Evolutionary conservation across 495 filamentous ascomycete species (phyloP).

Genomic region (Aspergillus avenaceus): DNA sequence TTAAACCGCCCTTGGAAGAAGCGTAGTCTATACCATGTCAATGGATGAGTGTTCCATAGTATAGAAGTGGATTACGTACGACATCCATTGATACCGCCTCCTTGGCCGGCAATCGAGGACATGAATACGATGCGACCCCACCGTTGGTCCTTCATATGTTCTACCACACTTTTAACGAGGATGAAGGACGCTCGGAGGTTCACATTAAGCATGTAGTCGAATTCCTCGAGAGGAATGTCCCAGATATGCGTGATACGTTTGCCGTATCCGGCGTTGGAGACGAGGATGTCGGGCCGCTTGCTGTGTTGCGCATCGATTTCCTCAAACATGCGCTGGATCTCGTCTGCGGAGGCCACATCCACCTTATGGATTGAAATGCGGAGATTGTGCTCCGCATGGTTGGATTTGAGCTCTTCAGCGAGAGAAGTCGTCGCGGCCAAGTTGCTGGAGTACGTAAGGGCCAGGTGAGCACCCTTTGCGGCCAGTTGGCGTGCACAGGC

Average conservation of each 20-base stretch:
- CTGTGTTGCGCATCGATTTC: constrained; percentile 50
- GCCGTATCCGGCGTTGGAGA: constrained; percentile 56
- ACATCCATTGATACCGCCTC: constrained; percentile 64
- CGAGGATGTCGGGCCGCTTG: constrained; percentile 56
- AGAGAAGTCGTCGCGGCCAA: constrained; percentile 41
- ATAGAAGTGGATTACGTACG: constrained; percentile 30
- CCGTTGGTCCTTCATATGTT: constrained; percentile 55
- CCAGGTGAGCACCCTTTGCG: constrained; percentile 49
- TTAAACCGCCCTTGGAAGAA: constrained; percentile 61
- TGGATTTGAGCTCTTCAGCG: constrained; percentile 31
- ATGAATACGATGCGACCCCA: constrained; percentile 70
- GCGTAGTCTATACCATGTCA: constrained; percentile 51
- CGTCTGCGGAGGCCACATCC: constrained; percentile 49
- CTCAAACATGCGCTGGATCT: constrained; percentile 48
- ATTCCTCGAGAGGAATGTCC: constrained; percentile 58
- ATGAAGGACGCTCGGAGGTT: constrained; percentile 66
- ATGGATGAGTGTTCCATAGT: not conserved
- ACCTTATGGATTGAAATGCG: constrained; percentile 53
- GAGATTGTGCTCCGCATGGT: constrained; percentile 24
- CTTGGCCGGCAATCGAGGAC: constrained; percentile 62
- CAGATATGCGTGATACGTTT: constrained; percentile 46
- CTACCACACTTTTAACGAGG: constrained; percentile 59
- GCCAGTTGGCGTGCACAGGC: constrained; percentile 56
- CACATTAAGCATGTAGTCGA: constrained; percentile 60
- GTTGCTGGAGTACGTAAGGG: constrained; percentile 58